Conservation (phyloP, 257 asterid species). For the Cruciata laevipes region DNA sequence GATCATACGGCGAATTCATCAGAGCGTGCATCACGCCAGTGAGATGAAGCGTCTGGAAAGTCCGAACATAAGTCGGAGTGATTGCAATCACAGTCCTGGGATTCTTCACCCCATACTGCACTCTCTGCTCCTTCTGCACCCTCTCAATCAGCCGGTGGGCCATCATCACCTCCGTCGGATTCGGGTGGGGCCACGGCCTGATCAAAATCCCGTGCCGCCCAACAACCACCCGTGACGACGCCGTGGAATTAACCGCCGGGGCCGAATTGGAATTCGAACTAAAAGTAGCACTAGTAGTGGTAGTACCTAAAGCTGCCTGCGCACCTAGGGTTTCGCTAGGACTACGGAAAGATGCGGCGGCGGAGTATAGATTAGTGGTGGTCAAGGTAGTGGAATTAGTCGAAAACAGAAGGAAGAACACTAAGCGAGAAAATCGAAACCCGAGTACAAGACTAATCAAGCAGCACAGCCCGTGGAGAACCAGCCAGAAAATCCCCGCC, state of each 20-base stretch:
- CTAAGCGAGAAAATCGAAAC: constrained; percentile 82
- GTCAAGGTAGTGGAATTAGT: constrained; percentile 31
- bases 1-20: constrained; percentile 81
- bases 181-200: constrained; percentile 99
- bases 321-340: constrained; percentile 14
- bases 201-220: constrained; percentile 94
- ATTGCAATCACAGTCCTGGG: constrained; percentile 69
- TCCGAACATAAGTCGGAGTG: constrained; percentile 87
- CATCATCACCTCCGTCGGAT: constrained; percentile 81
- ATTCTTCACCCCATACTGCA: constrained; percentile 71
- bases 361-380: constrained; percentile 31
- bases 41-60: constrained; percentile 89
- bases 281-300: not conserved
- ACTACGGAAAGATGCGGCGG: constrained; percentile 18
- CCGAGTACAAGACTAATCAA: constrained; percentile 84
- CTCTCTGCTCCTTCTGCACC: constrained; percentile 85
- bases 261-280: constrained; percentile 9
- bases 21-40: constrained; percentile 92
- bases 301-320: constrained; percentile 13
- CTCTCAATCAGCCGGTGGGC: constrained; percentile 84
- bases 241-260: constrained; percentile 30
- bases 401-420: constrained; percentile 65
- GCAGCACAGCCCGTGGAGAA: constrained; percentile 74
- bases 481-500: constrained; percentile 66
- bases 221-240: constrained; percentile 57